These are phyloP conservation scores for Cercospora sp. DNA, from an alignment of 2,329 filamentous ascomycete species.

Conservation along the genomic window DNA sequence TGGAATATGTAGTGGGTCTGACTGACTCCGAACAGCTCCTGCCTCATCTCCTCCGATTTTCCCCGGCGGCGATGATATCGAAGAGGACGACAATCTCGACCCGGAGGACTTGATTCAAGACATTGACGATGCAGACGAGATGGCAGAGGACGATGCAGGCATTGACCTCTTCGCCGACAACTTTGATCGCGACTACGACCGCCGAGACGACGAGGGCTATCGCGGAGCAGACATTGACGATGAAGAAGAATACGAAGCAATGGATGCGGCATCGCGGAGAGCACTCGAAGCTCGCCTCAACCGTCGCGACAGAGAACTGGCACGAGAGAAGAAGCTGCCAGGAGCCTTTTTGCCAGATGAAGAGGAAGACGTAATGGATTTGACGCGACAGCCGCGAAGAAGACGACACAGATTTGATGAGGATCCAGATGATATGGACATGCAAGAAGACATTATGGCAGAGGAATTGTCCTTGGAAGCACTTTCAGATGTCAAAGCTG, in stretches of 20 bases:
- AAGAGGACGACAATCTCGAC: constrained; percentile 69
- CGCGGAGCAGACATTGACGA: constrained; percentile 73
- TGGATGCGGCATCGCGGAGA: constrained; percentile 66
- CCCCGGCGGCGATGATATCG: constrained; percentile 64
- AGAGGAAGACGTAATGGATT: constrained; percentile 78
- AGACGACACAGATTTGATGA: constrained; percentile 91
- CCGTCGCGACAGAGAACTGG: constrained; percentile 71
- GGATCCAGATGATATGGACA: constrained; percentile 82
- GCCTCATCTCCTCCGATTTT: constrained; percentile 65
- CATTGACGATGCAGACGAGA: constrained; percentile 67
- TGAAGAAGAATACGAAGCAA: constrained; percentile 69
- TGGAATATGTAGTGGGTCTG: not conserved
- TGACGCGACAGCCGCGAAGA: constrained; percentile 81
- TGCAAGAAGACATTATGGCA: constrained; percentile 91
- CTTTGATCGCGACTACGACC: constrained; percentile 63
- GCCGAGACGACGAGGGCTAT: constrained; percentile 60
- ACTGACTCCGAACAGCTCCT: constrained; percentile 44
- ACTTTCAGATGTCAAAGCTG: constrained; percentile 87
- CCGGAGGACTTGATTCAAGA: constrained; percentile 65
- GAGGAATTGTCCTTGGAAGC: constrained; percentile 92
- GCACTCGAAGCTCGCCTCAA: constrained; percentile 72
- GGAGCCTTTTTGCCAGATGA: constrained; percentile 76
- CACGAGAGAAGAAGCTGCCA: constrained; percentile 65
- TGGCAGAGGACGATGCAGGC: constrained; percentile 68
- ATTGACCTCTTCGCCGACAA: constrained; percentile 71